Evolutionary conservation across 192 early-diverging fungal genomes (phyloP), one percentile per base, ranked within the genome.

Genomic region (Coemansia reversa): DNA sequence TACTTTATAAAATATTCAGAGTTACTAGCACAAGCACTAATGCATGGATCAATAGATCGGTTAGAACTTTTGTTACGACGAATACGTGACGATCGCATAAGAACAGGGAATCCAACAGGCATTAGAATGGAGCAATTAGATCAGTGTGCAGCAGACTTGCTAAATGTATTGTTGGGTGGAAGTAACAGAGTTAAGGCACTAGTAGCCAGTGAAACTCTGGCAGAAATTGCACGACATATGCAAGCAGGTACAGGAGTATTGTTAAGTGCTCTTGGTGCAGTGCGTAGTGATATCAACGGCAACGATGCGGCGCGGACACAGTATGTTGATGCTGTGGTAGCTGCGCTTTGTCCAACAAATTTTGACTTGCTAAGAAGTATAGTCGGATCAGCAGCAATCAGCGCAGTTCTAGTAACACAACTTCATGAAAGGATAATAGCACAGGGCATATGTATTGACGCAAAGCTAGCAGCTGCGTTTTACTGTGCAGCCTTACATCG

Each of bases 151-250:
- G 45, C 27, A 12, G 30, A 56, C 5, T 6, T 74, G 57, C 22
- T 74, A n/a, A n/a, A 2, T 4, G 19, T 28, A 7, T 45, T 55
- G 62, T 20, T 56, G 0, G 49, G 29, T 2, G 12, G 5, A 20
- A 3, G 28, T 28, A 19, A 39, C 14, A 28, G 51, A 32, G 20
- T 2, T 2, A n/a, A 35, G 30, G 32, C 23, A 16, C 58, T 48
- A 0, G 57, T 63, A 4, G 63, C 50, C 3, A 45, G 39, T 4
- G 35, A 53, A 8, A 42, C 11, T 20, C 30, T 75, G 63, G 24
- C 55, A 6, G 67, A 69, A 42, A 69, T 75, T 11, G 59, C 67
- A 29, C 56, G 67, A 67, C 57, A 67, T 14, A 56, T 60, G 23
- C 28, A n/a, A 20, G 8, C 7, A 22, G 9, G 39, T 12, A 19